Evolutionary conservation across 2,329 filamentous ascomycete genomes (phyloP), one percentile per base, ranked within the genome.

Genomic region (Exutisphaerella laricina): DNA sequence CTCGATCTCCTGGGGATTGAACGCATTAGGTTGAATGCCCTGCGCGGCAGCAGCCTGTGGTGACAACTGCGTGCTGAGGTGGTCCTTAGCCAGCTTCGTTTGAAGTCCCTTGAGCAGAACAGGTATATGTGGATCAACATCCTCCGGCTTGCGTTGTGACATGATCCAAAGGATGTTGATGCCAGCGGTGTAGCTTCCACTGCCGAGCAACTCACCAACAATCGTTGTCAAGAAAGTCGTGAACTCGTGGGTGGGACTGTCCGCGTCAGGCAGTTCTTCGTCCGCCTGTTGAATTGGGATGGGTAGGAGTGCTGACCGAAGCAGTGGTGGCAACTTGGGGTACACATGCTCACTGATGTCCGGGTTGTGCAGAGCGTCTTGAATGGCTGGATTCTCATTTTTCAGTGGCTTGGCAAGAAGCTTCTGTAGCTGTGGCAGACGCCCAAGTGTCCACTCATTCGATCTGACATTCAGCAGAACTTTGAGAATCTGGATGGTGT

Each of bases 121-220:
- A 3, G 78, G 72, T 41, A 97, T 88, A 59, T 98, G 92, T 46
- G 86, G 77, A 63, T 98, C 92, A 49, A 98, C 87, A 51, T 92
- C 82, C 10, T 84, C 80, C 1, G 90, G 86, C 58, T 86, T 89
- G 46, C 86, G 83, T 56, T 86, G 80, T 4, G 88, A 88, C 14
- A 99, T 70, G 12, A 88, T 92, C 89, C 89, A 97, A 12, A 98
- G 70, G 17, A 94, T 84, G 61, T 95, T 96, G 62, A 98, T 84
- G 32, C 88, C 88, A 9, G 89, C 88, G 13, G 89, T 79, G 58
- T 94, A 88, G 53, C 88, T 88, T 44, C 77, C 78, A 39, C 82
- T 82, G 39, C 58, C 61, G 53, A 98, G 79, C 7, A 85, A 84
- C 65, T 97, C 92, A 0, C 86, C 90, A 1, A 89, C 88, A 41